Conservation (phyloP, 106 monocot species). For the Dioscorea alata region DNA sequence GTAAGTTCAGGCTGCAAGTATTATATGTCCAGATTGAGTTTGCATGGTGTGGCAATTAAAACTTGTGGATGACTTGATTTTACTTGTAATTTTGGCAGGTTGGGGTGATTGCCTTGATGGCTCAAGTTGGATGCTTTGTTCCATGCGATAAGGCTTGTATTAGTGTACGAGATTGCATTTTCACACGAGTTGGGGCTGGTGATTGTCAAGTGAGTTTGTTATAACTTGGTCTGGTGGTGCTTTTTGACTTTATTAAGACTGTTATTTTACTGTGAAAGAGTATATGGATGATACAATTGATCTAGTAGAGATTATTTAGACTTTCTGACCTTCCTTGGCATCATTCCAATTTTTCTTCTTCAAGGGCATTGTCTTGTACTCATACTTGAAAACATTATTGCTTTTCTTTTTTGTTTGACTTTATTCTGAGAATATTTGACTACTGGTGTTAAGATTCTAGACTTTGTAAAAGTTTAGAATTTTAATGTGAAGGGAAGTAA, state of each 20-base stretch:
- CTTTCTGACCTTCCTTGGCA: too few relatives aligned
- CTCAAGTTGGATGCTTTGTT: constrained; percentile 95
- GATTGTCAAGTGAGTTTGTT: constrained; percentile 81
- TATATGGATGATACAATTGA: not conserved
- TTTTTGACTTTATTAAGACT: not conserved
- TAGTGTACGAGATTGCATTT: constrained; percentile 90
- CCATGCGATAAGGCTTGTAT: constrained; percentile 81
- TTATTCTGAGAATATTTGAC: too few relatives aligned
- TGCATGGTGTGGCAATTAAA: not conserved
- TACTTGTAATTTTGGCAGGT: constrained; percentile 40
- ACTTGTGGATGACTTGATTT: not conserved
- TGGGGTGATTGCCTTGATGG: constrained; percentile 95
- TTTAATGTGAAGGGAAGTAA: too few relatives aligned
- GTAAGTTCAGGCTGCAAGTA: too few relatives aligned
- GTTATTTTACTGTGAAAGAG: not conserved
- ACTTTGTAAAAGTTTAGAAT: too few relatives aligned
- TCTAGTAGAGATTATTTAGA: too few relatives aligned
- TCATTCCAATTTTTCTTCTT: too few relatives aligned
- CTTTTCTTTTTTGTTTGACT: too few relatives aligned
- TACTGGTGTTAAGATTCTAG: too few relatives aligned
- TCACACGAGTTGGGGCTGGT: constrained; percentile 98
- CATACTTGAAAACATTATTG: too few relatives aligned
- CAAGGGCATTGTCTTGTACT: too few relatives aligned
- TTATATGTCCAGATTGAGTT: too few relatives aligned
- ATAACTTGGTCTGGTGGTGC: not conserved